phyloP scores from a whole-genome alignment of 2,329 filamentous ascomycete genomes.

The Ploettnerulaceae sp. region DNA sequence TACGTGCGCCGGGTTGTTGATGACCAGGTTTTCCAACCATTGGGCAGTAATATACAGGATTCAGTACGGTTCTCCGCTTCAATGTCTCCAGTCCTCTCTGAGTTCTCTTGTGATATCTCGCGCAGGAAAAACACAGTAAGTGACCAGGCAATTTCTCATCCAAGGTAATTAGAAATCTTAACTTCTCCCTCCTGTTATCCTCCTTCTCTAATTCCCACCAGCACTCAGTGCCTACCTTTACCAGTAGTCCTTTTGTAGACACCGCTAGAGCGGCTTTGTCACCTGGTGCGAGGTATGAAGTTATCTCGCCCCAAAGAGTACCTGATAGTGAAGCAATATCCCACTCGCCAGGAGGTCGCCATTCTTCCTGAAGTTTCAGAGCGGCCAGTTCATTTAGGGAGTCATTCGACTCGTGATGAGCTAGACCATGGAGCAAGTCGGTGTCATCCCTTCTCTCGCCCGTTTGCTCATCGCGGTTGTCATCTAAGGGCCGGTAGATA shows the following conservation, averaged over 20 bases:
- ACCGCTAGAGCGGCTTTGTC: constrained; percentile 47
- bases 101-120: constrained; percentile 48
- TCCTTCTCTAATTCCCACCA: constrained; percentile 39
- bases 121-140: constrained; percentile 55
- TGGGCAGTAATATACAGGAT: constrained; percentile 53
- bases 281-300: constrained; percentile 38
- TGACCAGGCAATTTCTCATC: constrained; percentile 49
- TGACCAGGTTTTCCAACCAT: constrained; percentile 44
- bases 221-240: constrained; percentile 38
- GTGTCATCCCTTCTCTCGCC: constrained; percentile 33
- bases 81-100: constrained; percentile 49
- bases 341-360: constrained; percentile 35
- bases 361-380: constrained; percentile 7
- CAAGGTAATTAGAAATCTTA: constrained; percentile 47
- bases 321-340: constrained; percentile 42
- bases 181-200: constrained; percentile 41
- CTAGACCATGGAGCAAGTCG: constrained; percentile 31
- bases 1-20: constrained; percentile 45
- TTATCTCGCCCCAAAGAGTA: constrained; percentile 43
- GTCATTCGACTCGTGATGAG: constrained; percentile 29
- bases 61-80: constrained; percentile 47
- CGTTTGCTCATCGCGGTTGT: constrained; percentile 28
- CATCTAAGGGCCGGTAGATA: constrained; percentile 14
- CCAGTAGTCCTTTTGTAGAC: constrained; percentile 42
- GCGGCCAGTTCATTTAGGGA: constrained; percentile 17